A percentile compares a stretch with the other conserved stretches of the same genome.
Evolutionary conservation across 2,329 filamentous ascomycete species (phyloP).

Genomic region (Huntiella moniliformis): DNA sequence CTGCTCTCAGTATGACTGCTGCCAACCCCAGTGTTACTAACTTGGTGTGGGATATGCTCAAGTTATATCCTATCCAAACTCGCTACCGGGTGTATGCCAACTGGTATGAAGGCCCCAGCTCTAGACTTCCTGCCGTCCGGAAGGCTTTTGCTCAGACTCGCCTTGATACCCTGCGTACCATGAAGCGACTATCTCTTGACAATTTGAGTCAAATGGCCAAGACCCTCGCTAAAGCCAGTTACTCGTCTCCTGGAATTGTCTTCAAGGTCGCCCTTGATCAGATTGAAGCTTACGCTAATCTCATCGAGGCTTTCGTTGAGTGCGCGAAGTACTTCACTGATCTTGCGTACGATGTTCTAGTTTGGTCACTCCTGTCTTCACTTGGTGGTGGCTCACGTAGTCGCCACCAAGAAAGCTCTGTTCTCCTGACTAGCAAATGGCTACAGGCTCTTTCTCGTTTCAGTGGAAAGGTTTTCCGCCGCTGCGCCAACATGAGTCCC

Average conservation of each 20-base stretch:
- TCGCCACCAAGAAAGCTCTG: constrained; percentile 41
- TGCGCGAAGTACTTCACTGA: constrained; percentile 88
- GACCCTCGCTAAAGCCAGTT: constrained; percentile 77
- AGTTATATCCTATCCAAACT: constrained; percentile 53
- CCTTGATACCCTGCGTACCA: constrained; percentile 62
- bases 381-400: constrained; percentile 42
- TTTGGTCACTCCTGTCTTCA: constrained; percentile 75
- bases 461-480: constrained; percentile 72
- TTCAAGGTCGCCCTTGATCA: constrained; percentile 78
- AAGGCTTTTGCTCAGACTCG: constrained; percentile 58
- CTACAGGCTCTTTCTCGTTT: constrained; percentile 79
- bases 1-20: constrained; percentile 69
- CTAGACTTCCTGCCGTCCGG: constrained; percentile 58
- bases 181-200: constrained; percentile 77
- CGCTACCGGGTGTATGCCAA: constrained; percentile 84
- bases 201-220: constrained; percentile 77
- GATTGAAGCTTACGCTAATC: constrained; percentile 83
- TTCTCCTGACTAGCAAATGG: constrained; percentile 73
- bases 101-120: constrained; percentile 70
- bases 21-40: constrained; percentile 70
- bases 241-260: constrained; percentile 76
- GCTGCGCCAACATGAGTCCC: constrained; percentile 68
- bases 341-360: constrained; percentile 79
- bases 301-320: constrained; percentile 87
- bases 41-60: constrained; percentile 69